These are phyloP conservation scores for Sporothrix protearum DNA, from an alignment of 2,329 filamentous ascomycete species.

Conservation along the genomic window DNA sequence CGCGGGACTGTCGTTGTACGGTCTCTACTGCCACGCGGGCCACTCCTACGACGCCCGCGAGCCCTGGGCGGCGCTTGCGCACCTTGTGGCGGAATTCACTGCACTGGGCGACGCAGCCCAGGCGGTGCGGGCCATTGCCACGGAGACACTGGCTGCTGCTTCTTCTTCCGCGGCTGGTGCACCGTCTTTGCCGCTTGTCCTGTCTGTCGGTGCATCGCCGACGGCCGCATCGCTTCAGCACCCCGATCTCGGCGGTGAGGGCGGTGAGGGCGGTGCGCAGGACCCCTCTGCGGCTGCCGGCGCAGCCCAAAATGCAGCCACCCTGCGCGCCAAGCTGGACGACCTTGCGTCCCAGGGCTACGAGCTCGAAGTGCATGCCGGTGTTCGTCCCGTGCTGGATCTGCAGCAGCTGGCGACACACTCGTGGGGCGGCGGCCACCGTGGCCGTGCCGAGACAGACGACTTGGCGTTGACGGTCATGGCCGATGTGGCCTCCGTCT, in stretches of 20 bases:
- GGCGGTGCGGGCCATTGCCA: slow-evolving; percentile 9
- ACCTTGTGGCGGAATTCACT: slow-evolving; percentile 58
- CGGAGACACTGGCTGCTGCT: not conserved
- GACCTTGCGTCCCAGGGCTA: slow-evolving; percentile 40
- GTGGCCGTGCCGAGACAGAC: slow-evolving; percentile 32
- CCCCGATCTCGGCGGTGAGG: slow-evolving; percentile 32
- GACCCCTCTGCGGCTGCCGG: not conserved
- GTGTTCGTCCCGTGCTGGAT: slow-evolving; percentile 72
- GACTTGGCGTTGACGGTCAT: slow-evolving; percentile 66
- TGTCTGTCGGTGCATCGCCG: slow-evolving; percentile 75
- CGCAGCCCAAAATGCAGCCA: slow-evolving; percentile 32
- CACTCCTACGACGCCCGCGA: slow-evolving; percentile 62
- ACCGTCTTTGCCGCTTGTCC: slow-evolving; percentile 39
- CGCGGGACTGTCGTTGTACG: slow-evolving; percentile 47
- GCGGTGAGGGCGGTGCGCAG: not conserved
- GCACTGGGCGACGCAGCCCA: slow-evolving; percentile 48
- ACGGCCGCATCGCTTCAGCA: slow-evolving; percentile 66
- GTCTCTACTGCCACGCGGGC: slow-evolving; percentile 71
- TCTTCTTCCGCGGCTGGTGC: not conserved
- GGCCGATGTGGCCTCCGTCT: slow-evolving; percentile 68
- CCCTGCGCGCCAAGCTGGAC: slow-evolving; percentile 42
- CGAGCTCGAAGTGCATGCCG: slow-evolving; percentile 67
- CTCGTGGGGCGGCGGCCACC: slow-evolving; percentile 43
- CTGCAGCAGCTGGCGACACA: slow-evolving; percentile 75
- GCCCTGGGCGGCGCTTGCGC: slow-evolving; percentile 54